Conservation (phyloP, 169 alveolate genomes). For the Theileria annulata region DNA sequence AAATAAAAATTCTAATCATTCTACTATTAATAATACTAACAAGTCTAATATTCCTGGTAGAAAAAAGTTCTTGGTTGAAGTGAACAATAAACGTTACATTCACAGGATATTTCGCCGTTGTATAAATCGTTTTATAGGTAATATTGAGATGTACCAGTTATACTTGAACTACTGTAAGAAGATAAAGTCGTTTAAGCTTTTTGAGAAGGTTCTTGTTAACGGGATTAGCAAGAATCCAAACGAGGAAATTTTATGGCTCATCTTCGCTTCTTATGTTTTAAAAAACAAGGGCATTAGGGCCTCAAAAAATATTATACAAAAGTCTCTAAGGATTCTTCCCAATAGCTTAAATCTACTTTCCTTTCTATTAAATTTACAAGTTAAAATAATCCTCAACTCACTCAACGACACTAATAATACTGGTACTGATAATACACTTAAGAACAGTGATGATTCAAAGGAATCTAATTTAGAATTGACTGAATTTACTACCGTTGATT, state of each 20-base stretch:
- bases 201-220: slow-evolving; percentile 50
- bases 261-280: slow-evolving; percentile 42
- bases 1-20: neutral
- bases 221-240: slow-evolving; percentile 57
- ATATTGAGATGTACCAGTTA: slow-evolving; percentile 27
- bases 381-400: slow-evolving; percentile 4
- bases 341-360: slow-evolving; percentile 18
- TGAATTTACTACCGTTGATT: too few species aligned
- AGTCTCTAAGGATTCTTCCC: slow-evolving; percentile 49
- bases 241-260: slow-evolving; percentile 42
- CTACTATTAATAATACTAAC: slow-evolving; percentile 1
- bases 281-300: slow-evolving; percentile 44
- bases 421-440: neutral
- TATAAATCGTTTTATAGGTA: slow-evolving; percentile 30
- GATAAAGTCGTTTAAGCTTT: slow-evolving; percentile 29
- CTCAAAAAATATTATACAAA: slow-evolving; percentile 39
- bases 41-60: slow-evolving; percentile 22
- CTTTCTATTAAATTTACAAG: slow-evolving; percentile 38
- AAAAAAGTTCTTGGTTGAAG: neutral
- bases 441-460: neutral
- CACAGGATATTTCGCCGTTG: slow-evolving; percentile 55
- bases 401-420: neutral
- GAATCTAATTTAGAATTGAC: too few species aligned
- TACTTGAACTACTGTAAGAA: slow-evolving; percentile 44
- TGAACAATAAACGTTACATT: slow-evolving; percentile 28